These are phyloP conservation scores for Rhizopus sp. DNA, from an alignment of 371 early-diverging fungal species.

Conservation along the genomic window DNA sequence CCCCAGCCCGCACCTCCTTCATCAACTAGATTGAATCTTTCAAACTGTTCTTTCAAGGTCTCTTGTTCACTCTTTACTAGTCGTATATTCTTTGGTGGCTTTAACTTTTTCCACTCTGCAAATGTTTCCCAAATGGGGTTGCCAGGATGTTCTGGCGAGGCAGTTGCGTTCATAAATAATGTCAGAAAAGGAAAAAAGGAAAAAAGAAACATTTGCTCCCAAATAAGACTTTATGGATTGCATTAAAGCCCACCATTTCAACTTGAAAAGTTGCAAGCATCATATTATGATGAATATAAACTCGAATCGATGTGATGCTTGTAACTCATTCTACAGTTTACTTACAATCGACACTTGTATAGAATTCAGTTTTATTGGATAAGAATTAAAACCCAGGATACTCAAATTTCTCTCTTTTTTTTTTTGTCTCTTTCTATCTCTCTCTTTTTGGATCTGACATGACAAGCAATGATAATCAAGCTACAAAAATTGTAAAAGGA, in stretches of 20 bases:
- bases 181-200: not conserved
- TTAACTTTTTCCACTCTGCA: slow-evolving; percentile 23
- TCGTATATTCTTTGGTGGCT: slow-evolving; percentile 9
- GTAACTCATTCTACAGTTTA: too few species aligned
- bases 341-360: too few species aligned
- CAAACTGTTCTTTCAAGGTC: slow-evolving; percentile 15
- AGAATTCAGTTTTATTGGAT: too few species aligned
- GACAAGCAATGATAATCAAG: slow-evolving; percentile 7
- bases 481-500: slow-evolving; percentile 19
- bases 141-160: slow-evolving; percentile 27
- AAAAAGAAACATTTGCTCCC: not conserved
- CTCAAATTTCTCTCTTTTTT: not conserved
- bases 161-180: not conserved
- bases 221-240: too few species aligned
- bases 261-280: too few species aligned
- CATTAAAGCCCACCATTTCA: too few species aligned
- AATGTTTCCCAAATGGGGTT: slow-evolving; percentile 23
- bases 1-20: slow-evolving; percentile 23
- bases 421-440: not conserved
- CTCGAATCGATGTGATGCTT: too few species aligned
- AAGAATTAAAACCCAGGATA: too few species aligned
- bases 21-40: slow-evolving; percentile 14
- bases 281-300: too few species aligned
- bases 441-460: not conserved
- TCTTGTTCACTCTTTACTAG: slow-evolving; percentile 9